Base-by-base conservation (phyloP, 2,329 filamentous ascomycete species). In the Aspergillus novofumigatus region DNA sequence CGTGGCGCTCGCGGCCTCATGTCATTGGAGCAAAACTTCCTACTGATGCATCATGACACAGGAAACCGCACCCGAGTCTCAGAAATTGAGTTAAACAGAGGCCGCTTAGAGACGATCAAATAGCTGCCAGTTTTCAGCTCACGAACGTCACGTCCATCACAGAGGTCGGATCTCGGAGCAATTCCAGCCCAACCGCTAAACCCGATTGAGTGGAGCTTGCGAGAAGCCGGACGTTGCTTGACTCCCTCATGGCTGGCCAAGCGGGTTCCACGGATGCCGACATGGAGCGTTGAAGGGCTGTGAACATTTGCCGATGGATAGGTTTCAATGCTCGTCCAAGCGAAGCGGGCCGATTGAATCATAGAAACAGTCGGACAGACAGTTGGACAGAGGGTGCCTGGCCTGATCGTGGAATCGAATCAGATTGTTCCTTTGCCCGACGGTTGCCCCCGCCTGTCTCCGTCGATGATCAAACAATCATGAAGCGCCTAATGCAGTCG, bases 191-290 rank as follows among this genome's bases (percentile, higher is more conserved):
- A 47, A 14, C 25, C 56, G 51, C 67, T 70, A 69, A 69, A 65
- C 67, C 67, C n/a, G 42, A 60, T 60, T 25, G 21, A 59, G 67
- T 58, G 59, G 51, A 52, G 35, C 62, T 70, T 69, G 67, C 67
- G 68, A 69, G 64, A 29, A 44, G 28, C 52, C 23, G 42, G 51
- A 50, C 21, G 29, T 29, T 20, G 42, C 47, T 50, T 42, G 38
- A 17, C 32, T 35, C 28, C 35, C 38, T 49, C 32, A 23, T 49
- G 49, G 11, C 29, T 29, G 21, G 21, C 20, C 42, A 11, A 11
- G n/a, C 21, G 42, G 42, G 11, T 47, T 47, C 21, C 10, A 2
- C 32, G 32, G 32, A 35, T 35, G 32, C 32, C 44, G 21, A 23
- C 44, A 45, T 20, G 42, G n/a, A 23, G 20, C 21, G 10, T 45